Evolutionary conservation across 176 grass and related monocot species (phyloP).

Genomic region (Tuctoria greenei): DNA sequence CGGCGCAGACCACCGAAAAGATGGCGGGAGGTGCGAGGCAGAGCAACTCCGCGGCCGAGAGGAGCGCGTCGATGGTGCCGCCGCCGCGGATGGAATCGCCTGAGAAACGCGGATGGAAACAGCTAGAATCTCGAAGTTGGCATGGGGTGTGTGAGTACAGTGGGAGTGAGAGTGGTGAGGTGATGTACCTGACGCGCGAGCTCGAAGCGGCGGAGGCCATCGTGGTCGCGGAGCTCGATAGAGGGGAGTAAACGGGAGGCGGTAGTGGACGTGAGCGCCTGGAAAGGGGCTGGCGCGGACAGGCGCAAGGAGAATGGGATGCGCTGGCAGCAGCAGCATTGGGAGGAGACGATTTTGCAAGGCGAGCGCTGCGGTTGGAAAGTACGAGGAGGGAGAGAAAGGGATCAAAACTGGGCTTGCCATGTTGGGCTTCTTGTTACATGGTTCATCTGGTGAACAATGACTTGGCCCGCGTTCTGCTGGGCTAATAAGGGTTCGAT

Average conservation of each 20-base stretch:
- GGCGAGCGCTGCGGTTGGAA: not conserved
- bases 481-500: no score
- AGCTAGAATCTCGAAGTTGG: not conserved
- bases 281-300: not conserved
- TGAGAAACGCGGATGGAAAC: constrained; percentile 23
- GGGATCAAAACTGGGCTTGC: not conserved
- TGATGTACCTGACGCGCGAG: constrained; percentile 27
- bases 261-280: not conserved
- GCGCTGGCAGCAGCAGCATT: not conserved
- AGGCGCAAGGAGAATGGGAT: constrained; percentile 1
- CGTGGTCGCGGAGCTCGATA: not conserved
- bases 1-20: constrained; percentile 57
- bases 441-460: no score
- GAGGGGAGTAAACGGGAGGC: not conserved
- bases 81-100: constrained; percentile 19
- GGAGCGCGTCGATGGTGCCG: constrained; percentile 44
- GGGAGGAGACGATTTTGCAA: not conserved
- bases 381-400: not conserved
- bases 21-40: constrained; percentile 58
- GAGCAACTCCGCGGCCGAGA: constrained; percentile 61
- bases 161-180: not conserved
- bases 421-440: no score
- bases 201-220: constrained; percentile 37
- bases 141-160: no score
- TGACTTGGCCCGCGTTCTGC: no score